Evolutionary conservation across 176 grass and related monocot genomes (phyloP), one percentile per base, ranked within the genome.

Genomic region (Bolboschoenus planiculmis): DNA sequence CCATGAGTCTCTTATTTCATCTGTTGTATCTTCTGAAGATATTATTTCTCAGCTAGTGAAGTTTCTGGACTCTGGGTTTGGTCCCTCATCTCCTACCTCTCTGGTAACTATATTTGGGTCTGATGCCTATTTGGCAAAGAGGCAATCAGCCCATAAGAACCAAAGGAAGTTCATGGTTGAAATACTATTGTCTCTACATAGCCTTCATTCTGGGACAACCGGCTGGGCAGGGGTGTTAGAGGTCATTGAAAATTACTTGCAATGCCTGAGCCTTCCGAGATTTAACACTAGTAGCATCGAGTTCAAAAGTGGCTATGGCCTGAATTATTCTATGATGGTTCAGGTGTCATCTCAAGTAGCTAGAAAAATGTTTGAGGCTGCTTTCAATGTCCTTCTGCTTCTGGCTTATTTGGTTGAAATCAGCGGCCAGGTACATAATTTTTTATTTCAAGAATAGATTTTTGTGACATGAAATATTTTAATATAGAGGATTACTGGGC

Each of bases 161-260:
- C 95, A 95, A 83, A 91, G 95, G 82, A 98, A 90, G 84, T 98
- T 98, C 89, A 88, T 92, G 68, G 92, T 95, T 79, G 92, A 98
- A 83, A 98, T 98, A 85, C 78, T 95, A 83, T 86, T 91, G 58
- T 94, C 92, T 86, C 84, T 98, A 77, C 88, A 70, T 84, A 91
- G 70, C 71, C 81, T 98, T 61, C 89, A 83, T 83, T 85, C 92
- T 79, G 92, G 82, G 85, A 86, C 82, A 36, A 62, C 85, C 44
- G 91, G 91, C 61, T 98, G 95, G 95, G 54, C 56, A 14, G 20
- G 44, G 58, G 89, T 95, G 72, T 95, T 98, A 20, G 85, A 91
- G 84, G 88, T 89, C 75, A 77, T 98, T 20, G 92, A 98, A 85
- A 88, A 91, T 66, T 93, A 93, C 80, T 84, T 95, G 87, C 85